phyloP scores from a whole-genome alignment of 177 flowering plant species.

The Tripterygium wilfordii region DNA sequence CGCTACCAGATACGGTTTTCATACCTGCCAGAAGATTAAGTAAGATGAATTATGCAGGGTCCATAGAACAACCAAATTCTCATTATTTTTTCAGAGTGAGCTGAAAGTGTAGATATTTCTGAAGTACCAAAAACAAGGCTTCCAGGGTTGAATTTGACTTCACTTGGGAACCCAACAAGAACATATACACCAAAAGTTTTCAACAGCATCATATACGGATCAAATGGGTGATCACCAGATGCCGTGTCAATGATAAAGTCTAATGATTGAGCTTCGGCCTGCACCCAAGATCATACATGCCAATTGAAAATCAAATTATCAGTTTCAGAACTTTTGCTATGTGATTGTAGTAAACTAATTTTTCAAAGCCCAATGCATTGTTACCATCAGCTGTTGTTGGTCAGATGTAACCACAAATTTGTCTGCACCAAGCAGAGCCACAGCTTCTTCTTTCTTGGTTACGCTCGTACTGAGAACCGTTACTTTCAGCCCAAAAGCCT shows the following conservation, averaged over 20 bases:
- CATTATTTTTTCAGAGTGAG: neutral
- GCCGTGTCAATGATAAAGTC: slow-evolving; percentile 86
- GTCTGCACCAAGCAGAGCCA: slow-evolving; percentile 33
- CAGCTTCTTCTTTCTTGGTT: slow-evolving; percentile 42
- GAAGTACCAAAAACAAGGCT: slow-evolving; percentile 53
- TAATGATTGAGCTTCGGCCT: slow-evolving; percentile 49
- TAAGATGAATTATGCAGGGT: neutral
- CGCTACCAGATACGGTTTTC: slow-evolving; percentile 62
- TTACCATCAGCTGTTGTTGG: slow-evolving; percentile 35
- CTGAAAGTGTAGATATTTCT: neutral
- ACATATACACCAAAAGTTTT: slow-evolving; percentile 57
- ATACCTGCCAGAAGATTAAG: slow-evolving; percentile 35
- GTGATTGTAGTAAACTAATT: neutral
- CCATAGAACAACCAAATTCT: neutral
- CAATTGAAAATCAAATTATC: neutral
- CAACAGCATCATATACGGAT: slow-evolving; percentile 63
- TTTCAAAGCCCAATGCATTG: neutral
- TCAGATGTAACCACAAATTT: slow-evolving; percentile 36
- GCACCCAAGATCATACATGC: slow-evolving; percentile 11
- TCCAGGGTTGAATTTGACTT: slow-evolving; percentile 63
- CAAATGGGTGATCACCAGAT: slow-evolving; percentile 83
- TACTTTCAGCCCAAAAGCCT: slow-evolving; percentile 39
- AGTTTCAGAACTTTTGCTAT: neutral
- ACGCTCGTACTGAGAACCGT: slow-evolving; percentile 42
- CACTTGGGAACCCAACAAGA: slow-evolving; percentile 77